A percentile compares a stretch with the other conserved stretches of the same genome.
Evolutionary conservation across 352 stramenopile genomes (phyloP).

Genomic region (Phytopythium boreale): DNA sequence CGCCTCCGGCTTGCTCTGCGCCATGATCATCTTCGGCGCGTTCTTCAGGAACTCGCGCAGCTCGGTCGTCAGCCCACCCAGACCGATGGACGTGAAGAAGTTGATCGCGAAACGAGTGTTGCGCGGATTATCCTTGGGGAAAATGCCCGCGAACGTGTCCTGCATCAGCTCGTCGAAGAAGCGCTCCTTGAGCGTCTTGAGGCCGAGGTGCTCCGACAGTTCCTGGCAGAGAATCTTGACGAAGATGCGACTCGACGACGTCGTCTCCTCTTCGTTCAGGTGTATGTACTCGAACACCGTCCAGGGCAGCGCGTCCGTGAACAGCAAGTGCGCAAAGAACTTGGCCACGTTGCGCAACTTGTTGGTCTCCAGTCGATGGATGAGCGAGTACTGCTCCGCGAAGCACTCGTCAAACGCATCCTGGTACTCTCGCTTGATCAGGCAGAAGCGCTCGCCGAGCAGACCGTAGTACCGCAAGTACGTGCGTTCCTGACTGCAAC

Average conservation of each 20-base stretch:
- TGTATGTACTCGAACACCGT: slow-evolving; percentile 96
- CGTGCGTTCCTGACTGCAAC: slow-evolving; percentile 97
- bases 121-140: slow-evolving; percentile 95
- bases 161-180: slow-evolving; percentile 93
- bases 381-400: slow-evolving; percentile 93
- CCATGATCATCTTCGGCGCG: slow-evolving; percentile 93
- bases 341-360: slow-evolving; percentile 99
- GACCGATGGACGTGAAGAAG: slow-evolving; percentile 99
- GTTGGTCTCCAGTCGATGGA: slow-evolving; percentile 98
- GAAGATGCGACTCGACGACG: slow-evolving; percentile 98
- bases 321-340: slow-evolving; percentile 98
- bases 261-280: slow-evolving; percentile 99
- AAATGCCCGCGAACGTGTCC: slow-evolving; percentile 93
- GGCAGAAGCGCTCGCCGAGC: slow-evolving; percentile 95
- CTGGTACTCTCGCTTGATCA: slow-evolving; percentile 95
- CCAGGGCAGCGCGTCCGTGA: slow-evolving; percentile 98
- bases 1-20: slow-evolving; percentile 40
- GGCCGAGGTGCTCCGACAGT: slow-evolving; percentile 95
- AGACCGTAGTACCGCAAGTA: slow-evolving; percentile 98
- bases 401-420: slow-evolving; percentile 95
- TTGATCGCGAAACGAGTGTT: slow-evolving; percentile 99
- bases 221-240: slow-evolving; percentile 99
- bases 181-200: slow-evolving; percentile 94
- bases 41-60: slow-evolving; percentile 97
- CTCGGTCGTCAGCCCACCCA: slow-evolving; percentile 96